phyloP scores from a whole-genome alignment of 139 green algal genomes.

The Chlamydomonas incerta region DNA sequence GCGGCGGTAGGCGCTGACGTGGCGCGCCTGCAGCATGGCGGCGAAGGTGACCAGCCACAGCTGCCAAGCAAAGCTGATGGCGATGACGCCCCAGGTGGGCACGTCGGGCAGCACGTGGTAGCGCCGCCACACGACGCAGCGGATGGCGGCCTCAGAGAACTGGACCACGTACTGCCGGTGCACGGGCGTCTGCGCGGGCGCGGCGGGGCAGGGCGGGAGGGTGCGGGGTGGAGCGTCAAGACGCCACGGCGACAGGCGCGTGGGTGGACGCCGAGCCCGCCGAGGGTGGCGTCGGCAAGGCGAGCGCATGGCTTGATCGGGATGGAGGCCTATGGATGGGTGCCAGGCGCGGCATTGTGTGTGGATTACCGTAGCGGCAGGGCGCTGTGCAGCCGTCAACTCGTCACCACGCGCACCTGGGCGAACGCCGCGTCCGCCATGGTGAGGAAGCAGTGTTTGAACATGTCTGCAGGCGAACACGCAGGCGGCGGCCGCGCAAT shows the following conservation, averaged over 20 bases:
- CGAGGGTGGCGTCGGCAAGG: too few species aligned
- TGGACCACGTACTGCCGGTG: constrained; percentile 15
- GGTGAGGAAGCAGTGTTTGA: constrained; percentile 37
- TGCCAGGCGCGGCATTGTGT: too few species aligned
- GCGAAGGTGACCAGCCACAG: constrained; percentile 11
- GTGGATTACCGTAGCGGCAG: too few species aligned
- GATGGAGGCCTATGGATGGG: too few species aligned
- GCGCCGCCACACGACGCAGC: constrained; percentile 8
- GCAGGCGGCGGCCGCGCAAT: too few species aligned
- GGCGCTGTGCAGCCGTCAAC: too few species aligned
- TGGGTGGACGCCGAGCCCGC: too few species aligned
- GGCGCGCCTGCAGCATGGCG: constrained; percentile 5
- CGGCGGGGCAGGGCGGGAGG: too few species aligned
- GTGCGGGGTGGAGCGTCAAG: too few species aligned
- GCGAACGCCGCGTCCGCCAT: constrained; percentile 25
- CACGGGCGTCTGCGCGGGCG: constrained; percentile 7
- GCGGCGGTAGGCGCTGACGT: constrained; percentile 17
- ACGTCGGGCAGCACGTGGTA: constrained; percentile 21
- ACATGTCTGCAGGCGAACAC: not conserved
- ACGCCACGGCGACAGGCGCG: too few species aligned
- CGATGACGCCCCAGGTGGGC: not conserved
- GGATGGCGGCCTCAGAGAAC: constrained; percentile 4
- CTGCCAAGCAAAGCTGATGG: constrained; percentile 19
- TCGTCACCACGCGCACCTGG: constrained; percentile 5
- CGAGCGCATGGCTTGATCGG: too few species aligned